phyloP scores from a whole-genome alignment of 306 rosid species.

The Cucurbita moschata region DNA sequence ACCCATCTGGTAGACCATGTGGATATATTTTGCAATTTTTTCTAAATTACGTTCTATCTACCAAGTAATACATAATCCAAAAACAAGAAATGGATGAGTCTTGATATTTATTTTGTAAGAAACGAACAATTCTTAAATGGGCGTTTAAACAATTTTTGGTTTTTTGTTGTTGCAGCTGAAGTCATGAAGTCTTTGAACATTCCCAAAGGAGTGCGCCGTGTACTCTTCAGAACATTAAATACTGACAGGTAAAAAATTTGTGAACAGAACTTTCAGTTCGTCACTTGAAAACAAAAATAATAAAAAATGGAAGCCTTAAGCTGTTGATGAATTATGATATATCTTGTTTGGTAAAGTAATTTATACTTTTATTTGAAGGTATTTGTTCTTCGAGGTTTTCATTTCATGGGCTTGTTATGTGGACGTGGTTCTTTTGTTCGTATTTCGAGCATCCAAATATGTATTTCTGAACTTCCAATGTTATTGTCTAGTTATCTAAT shows the following conservation, averaged over 20 bases:
- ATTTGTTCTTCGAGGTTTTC: background rate
- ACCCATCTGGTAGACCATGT: background rate
- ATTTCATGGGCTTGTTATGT: background rate
- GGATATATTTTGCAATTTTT: background rate
- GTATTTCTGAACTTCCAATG: background rate
- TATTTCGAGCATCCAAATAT: background rate
- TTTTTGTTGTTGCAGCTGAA: slow-evolving; percentile 11
- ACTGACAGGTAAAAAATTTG: slow-evolving; percentile 9
- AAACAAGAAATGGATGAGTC: background rate
- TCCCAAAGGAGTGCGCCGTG: slow-evolving; percentile 20
- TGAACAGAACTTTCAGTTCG: background rate
- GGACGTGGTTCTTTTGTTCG: background rate
- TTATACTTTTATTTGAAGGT: background rate
- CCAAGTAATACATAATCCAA: background rate
- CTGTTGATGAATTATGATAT: background rate
- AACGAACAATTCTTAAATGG: background rate
- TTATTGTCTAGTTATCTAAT: background rate
- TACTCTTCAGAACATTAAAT: slow-evolving; percentile 16
- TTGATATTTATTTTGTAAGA: background rate
- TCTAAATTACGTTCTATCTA: background rate
- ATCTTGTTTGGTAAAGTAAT: background rate
- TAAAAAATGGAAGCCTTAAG: background rate
- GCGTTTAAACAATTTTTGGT: background rate
- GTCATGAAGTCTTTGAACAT: slow-evolving; percentile 18
- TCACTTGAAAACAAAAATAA: background rate